These are phyloP conservation scores for Colletotrichum siamense DNA, from an alignment of 2,329 filamentous ascomycete species.

Conservation along the genomic window DNA sequence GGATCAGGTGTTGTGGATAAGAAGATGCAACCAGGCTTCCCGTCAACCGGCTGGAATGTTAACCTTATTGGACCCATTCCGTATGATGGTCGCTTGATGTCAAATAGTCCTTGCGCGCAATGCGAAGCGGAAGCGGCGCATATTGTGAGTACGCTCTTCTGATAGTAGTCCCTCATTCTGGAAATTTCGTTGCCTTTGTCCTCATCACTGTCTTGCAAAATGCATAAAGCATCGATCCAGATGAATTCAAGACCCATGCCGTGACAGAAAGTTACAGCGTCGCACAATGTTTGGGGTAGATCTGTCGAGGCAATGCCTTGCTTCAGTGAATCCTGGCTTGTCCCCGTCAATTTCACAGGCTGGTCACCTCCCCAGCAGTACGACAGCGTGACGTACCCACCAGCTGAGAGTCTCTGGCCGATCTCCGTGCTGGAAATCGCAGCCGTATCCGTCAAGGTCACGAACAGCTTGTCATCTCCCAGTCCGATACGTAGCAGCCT, in stretches of 20 bases:
- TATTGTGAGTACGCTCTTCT: neutral
- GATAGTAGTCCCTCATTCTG: neutral
- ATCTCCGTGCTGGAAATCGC: neutral
- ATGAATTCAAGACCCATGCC: neutral
- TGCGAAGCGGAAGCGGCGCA: neutral
- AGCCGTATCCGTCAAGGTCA: neutral
- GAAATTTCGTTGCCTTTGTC: neutral
- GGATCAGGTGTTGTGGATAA: neutral
- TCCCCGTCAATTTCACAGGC: neutral
- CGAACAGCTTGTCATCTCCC: neutral
- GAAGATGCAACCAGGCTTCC: neutral
- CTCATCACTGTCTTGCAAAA: neutral
- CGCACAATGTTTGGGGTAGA: neutral
- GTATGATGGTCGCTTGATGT: neutral
- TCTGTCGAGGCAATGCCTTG: neutral
- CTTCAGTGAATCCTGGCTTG: neutral
- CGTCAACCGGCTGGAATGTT: neutral
- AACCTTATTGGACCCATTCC: neutral
- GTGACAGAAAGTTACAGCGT: neutral
- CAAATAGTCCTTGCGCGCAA: neutral
- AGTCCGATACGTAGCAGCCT: neutral
- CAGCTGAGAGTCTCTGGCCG: neutral
- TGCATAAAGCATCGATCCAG: neutral
- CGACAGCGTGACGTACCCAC: neutral
- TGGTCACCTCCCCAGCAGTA: neutral